Conservation (phyloP, 805 yeast genomes). For the Yarrowia divulgata region DNA sequence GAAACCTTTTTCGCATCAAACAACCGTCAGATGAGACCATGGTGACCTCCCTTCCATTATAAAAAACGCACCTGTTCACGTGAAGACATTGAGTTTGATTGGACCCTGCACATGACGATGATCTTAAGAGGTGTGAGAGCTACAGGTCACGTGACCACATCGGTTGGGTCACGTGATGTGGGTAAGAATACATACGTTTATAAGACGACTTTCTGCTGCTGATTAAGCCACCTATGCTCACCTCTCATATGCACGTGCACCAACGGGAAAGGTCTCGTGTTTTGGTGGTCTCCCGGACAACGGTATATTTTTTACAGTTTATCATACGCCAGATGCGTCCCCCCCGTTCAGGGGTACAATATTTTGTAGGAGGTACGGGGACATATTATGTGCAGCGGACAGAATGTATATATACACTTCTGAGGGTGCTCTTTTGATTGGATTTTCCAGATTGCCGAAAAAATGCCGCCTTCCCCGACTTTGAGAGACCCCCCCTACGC, state of each 20-base stretch:
- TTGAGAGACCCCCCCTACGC: too few species aligned
- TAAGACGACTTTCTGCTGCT: too few species aligned
- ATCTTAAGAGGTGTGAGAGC: too few species aligned
- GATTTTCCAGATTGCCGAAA: too few species aligned
- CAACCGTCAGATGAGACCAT: too few species aligned
- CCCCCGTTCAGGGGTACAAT: too few species aligned
- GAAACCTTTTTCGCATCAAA: too few species aligned
- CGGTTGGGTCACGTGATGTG: too few species aligned
- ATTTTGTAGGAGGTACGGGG: neutral
- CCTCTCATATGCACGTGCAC: neutral
- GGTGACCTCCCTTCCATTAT: too few species aligned
- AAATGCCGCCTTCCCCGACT: neutral
- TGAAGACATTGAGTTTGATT: constrained; percentile 7
- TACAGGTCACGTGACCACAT: constrained; percentile 2
- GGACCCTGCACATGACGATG: neutral
- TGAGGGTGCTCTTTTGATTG: too few species aligned
- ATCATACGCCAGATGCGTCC: constrained; percentile 16
- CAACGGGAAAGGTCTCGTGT: constrained; percentile 12
- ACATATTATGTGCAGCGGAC: too few species aligned
- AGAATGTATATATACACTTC: neutral
- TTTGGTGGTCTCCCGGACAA: constrained; percentile 16
- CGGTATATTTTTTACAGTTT: neutral
- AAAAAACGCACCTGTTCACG: neutral
- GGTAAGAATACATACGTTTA: too few species aligned
- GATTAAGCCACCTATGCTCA: neutral